Evolutionary conservation across 371 early-diverging fungal genomes (phyloP).

Genomic region (Batkoa obscura): DNA sequence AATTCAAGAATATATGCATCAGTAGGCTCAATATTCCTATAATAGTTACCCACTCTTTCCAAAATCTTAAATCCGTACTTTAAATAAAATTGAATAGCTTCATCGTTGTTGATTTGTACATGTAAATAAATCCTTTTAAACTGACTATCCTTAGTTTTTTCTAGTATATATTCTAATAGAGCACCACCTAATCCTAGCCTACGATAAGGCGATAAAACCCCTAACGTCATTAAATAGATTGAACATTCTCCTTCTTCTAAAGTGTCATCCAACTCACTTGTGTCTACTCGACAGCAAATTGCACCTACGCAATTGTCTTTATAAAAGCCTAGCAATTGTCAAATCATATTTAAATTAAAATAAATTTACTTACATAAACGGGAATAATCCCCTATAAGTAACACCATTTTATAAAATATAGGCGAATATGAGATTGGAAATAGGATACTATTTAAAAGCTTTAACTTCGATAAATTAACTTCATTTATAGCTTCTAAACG

Average conservation of each 20-base stretch:
- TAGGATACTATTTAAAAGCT: slow-evolving; percentile 51
- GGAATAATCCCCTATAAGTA: slow-evolving; percentile 46
- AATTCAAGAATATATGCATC: slow-evolving; percentile 33
- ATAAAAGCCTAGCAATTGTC: slow-evolving; percentile 29
- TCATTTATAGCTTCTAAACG: slow-evolving; percentile 36
- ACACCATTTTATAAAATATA: slow-evolving; percentile 57
- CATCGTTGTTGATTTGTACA: slow-evolving; percentile 72
- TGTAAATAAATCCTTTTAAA: slow-evolving; percentile 56
- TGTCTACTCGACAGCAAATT: slow-evolving; percentile 67
- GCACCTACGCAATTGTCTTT: slow-evolving; percentile 63
- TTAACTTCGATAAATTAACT: slow-evolving; percentile 48
- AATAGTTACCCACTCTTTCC: slow-evolving; percentile 59
- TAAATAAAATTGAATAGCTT: slow-evolving; percentile 75
- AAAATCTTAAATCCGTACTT: slow-evolving; percentile 54
- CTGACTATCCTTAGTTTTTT: slow-evolving; percentile 17
- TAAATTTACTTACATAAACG: slow-evolving; percentile 31
- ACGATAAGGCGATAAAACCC: slow-evolving; percentile 76
- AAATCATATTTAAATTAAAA: neutral
- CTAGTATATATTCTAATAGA: slow-evolving; percentile 37
- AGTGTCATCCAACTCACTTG: slow-evolving; percentile 10
- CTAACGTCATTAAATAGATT: slow-evolving; percentile 88
- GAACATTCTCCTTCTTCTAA: slow-evolving; percentile 16
- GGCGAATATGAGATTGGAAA: slow-evolving; percentile 76
- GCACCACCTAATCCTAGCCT: slow-evolving; percentile 48
- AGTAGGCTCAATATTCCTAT: slow-evolving; percentile 60